Conservation (phyloP, 2,329 filamentous ascomycete species). For the Venturia asperata region DNA sequence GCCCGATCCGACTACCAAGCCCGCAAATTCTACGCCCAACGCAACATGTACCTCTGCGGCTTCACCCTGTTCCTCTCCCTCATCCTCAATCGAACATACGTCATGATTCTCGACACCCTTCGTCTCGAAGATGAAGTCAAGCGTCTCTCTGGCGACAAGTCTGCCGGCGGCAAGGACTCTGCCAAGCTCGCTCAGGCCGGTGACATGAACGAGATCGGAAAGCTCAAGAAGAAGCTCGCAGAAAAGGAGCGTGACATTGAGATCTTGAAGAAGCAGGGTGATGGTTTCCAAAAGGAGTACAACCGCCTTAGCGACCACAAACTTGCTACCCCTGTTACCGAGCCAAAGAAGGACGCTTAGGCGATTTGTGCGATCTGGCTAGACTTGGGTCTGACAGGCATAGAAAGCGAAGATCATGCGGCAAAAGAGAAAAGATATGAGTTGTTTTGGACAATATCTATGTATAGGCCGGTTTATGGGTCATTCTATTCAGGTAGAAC, state of each 20-base stretch:
- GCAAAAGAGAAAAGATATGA: background rate
- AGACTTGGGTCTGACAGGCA: no score
- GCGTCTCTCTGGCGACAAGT: slow-evolving; percentile 63
- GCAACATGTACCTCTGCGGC: slow-evolving; percentile 99
- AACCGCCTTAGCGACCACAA: slow-evolving; percentile 73
- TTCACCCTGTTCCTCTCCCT: slow-evolving; percentile 98
- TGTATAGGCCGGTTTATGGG: background rate
- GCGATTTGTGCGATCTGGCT: no score
- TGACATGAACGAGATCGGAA: slow-evolving; percentile 66
- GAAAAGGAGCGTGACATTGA: slow-evolving; percentile 77
- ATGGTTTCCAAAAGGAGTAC: slow-evolving; percentile 78
- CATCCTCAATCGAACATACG: slow-evolving; percentile 98
- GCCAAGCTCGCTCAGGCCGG: slow-evolving; percentile 66
- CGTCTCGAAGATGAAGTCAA: slow-evolving; percentile 89
- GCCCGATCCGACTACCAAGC: slow-evolving; percentile 98
- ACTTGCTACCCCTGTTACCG: slow-evolving; percentile 29
- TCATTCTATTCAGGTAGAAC: background rate
- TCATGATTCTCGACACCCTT: slow-evolving; percentile 89
- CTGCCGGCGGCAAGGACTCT: slow-evolving; percentile 53
- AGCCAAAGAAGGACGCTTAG: slow-evolving; percentile 45
- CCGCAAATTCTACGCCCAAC: slow-evolving; percentile 99
- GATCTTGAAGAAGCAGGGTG: slow-evolving; percentile 86
- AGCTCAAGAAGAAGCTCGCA: slow-evolving; percentile 58
- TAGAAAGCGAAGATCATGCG: background rate
- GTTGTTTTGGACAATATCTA: slow-evolving; percentile 9